Conservation (phyloP, 129 eudicot genomes). For the Artemisia tridentata region DNA sequence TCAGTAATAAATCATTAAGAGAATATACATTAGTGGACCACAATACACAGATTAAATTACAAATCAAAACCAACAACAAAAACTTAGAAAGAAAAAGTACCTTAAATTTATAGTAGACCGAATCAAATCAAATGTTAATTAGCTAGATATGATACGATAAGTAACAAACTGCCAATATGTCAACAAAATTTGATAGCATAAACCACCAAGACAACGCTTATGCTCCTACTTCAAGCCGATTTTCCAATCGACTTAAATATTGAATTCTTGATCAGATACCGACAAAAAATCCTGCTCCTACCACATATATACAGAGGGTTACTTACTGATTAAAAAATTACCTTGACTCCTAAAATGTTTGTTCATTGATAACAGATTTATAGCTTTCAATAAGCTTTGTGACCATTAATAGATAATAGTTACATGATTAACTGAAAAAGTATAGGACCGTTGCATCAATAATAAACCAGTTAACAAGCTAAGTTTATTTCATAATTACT, state of each 20-base stretch:
- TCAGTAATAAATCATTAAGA: not conserved
- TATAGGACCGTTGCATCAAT: not conserved
- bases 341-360: no score
- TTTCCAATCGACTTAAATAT: slow-evolving; percentile 9
- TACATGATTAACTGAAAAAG: not conserved
- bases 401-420: no score
- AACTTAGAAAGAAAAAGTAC: slow-evolving; percentile 8
- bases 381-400: no score
- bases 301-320: no score
- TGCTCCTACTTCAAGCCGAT: slow-evolving; percentile 28
- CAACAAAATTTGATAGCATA: not conserved
- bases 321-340: no score
- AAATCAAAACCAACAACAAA: slow-evolving; percentile 11
- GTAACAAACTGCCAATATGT: not conserved
- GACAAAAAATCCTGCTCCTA: no score
- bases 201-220: slow-evolving; percentile 2
- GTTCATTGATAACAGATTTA: not conserved
- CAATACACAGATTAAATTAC: not conserved
- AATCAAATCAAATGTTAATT: slow-evolving; percentile 5
- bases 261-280: not conserved
- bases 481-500: not conserved
- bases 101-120: slow-evolving; percentile 13
- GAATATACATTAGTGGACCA: slow-evolving; percentile 6
- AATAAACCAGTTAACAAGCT: not conserved
- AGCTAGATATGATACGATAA: not conserved